These are phyloP conservation scores for Astrothelium macrocarpum DNA, from an alignment of 495 filamentous ascomycete genomes.

Conservation along the genomic window DNA sequence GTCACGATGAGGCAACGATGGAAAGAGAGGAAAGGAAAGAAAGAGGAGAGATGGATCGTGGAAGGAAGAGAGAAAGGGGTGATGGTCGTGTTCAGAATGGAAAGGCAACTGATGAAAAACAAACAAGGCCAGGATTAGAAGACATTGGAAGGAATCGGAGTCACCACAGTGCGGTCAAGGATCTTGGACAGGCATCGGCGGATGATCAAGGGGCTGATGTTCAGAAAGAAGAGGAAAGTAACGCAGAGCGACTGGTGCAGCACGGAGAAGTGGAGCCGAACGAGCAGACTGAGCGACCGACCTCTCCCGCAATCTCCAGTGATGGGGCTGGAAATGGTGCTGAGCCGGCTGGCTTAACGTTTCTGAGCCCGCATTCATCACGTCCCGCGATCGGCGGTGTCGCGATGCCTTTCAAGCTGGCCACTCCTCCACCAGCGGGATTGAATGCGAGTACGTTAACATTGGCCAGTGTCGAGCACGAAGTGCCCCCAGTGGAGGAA, in stretches of 20 bases:
- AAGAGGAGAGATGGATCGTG: not conserved
- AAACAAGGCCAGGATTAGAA: not conserved
- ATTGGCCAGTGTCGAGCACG: not conserved
- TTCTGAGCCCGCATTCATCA: not conserved
- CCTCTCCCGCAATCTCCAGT: not conserved
- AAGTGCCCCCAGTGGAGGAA: not conserved
- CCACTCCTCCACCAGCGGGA: not conserved
- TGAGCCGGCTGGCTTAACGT: not conserved
- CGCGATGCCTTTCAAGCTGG: not conserved
- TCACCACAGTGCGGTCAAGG: not conserved
- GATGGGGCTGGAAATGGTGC: not conserved
- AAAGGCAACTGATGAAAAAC: not conserved
- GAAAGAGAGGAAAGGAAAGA: conserved; percentile 20
- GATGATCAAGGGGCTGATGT: not conserved
- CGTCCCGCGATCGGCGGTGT: not conserved
- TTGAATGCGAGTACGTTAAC: not conserved
- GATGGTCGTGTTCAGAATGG: not conserved
- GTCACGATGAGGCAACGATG: conserved; percentile 70
- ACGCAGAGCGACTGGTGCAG: not conserved
- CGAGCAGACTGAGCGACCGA: not conserved
- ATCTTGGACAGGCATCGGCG: not conserved
- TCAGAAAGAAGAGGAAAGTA: not conserved
- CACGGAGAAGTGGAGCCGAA: not conserved
- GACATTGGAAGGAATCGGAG: not conserved
- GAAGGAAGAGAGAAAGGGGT: not conserved